These are phyloP conservation scores for Sungouiella thailandica DNA, from an alignment of 805 yeast genomes.

Conservation along the genomic window DNA sequence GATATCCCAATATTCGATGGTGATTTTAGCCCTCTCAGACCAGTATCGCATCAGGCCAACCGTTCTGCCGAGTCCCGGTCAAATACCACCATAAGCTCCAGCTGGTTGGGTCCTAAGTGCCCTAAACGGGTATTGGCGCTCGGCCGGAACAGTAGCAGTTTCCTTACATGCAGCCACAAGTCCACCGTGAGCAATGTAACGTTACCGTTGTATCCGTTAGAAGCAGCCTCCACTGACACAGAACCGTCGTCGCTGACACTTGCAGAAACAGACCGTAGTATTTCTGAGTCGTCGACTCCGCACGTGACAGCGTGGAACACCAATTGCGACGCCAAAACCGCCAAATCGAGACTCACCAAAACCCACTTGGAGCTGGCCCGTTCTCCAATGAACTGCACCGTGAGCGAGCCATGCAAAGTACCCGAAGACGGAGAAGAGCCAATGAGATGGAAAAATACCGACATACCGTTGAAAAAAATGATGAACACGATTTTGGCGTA, in stretches of 20 bases:
- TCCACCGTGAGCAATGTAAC: slow-evolving; percentile 28
- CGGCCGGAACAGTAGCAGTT: slow-evolving; percentile 4
- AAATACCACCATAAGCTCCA: too few species aligned
- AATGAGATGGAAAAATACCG: slow-evolving; percentile 23
- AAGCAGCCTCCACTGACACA: slow-evolving; percentile 16
- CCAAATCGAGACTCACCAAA: slow-evolving; percentile 23
- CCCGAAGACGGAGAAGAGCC: slow-evolving; percentile 20
- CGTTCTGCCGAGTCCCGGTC: not conserved
- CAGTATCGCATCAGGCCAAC: not conserved
- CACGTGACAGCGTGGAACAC: slow-evolving; percentile 30
- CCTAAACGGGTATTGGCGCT: too few species aligned
- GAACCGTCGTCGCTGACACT: slow-evolving; percentile 6
- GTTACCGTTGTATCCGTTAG: slow-evolving; percentile 39
- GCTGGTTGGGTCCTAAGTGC: too few species aligned
- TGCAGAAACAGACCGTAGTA: slow-evolving; percentile 13
- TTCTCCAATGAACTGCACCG: slow-evolving; percentile 39
- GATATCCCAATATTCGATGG: too few species aligned
- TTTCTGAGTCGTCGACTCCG: slow-evolving; percentile 26
- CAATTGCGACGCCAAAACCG: slow-evolving; percentile 24
- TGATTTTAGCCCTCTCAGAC: too few species aligned
- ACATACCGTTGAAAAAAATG: slow-evolving; percentile 18
- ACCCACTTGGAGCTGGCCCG: slow-evolving; percentile 19
- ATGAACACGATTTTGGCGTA: slow-evolving; percentile 20
- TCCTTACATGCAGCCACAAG: slow-evolving; percentile 11
- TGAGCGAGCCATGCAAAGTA: slow-evolving; percentile 28